Base-by-base conservation (phyloP, 305 asterid genomes). In the Lippia alba region DNA sequence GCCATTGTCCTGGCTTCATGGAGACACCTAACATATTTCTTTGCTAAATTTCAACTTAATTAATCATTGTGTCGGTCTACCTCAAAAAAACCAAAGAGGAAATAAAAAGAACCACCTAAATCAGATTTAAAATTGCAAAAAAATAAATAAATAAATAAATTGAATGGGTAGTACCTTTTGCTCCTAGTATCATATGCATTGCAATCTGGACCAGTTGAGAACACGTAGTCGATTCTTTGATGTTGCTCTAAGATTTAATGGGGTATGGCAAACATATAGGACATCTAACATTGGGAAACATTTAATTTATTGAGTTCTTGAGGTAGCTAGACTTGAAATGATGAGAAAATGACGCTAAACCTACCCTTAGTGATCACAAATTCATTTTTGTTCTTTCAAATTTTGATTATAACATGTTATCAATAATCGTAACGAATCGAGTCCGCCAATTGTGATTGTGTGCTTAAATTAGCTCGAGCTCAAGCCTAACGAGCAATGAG, bases 181-280 rank as follows among this genome's bases (percentile, higher is more conserved):
- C 30, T 24, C 30, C 3, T 24, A 24, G 30, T 24, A 24, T n/a
- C 30, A 3, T 24, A 24, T 1, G 30, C 1, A 24, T 24, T 24
- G 30, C 30, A 24, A 24, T 24, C 30, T 16, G 15, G 15, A 6
- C 15, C 6, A 46, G 56, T 51, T 51, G 8, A 51, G 2, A 4
- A 9, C n/a, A 46, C 12, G 6, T 15, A 14, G 34, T 57, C 30
- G 18, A 30, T 8, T 40, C 33, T 56, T 57, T 36, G 19, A 57
- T 36, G 46, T 59, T 33, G 48, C 64, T 59, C 64, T 14, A 59
- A 36, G 6, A 36, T 36, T 36, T 36, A 36, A 36, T 36, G 41
- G 41, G 41, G 41, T 36, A 4, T 36, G 6, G 8, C 8, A 41
- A 59, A 34, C 48, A 59, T 15, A n/a, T 34, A 7, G 45, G 49